These are phyloP conservation scores for Zalaria obscura DNA, from an alignment of 2,329 filamentous ascomycete species.

Conservation along the genomic window DNA sequence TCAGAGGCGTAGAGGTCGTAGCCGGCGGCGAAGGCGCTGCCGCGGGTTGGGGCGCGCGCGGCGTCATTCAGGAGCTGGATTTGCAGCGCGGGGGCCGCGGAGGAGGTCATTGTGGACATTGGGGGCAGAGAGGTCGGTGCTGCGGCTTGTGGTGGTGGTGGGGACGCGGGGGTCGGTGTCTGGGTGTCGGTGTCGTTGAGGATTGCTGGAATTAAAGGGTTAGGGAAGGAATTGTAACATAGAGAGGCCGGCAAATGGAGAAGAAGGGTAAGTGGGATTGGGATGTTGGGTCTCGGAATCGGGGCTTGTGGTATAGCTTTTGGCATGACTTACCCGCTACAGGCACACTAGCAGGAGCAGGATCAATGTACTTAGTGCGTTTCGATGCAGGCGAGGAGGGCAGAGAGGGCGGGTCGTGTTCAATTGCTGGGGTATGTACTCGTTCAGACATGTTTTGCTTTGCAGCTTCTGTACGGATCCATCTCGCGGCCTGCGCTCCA, in stretches of 20 bases:
- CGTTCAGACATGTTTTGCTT: slow-evolving; percentile 14
- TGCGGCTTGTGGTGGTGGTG: slow-evolving; percentile 9
- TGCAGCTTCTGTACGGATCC: neutral
- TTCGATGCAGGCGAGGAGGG: slow-evolving; percentile 67
- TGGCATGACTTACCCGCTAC: slow-evolving; percentile 17
- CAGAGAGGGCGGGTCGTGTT: slow-evolving; percentile 40
- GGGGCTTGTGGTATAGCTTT: slow-evolving; percentile 1
- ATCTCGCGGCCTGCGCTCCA: neutral
- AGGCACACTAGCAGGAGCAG: slow-evolving; percentile 19
- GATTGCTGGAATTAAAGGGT: slow-evolving; percentile 13
- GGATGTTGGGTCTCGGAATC: neutral
- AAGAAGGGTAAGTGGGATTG: slow-evolving; percentile 6
- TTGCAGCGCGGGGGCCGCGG: slow-evolving; percentile 47
- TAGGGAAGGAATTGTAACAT: neutral
- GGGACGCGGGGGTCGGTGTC: slow-evolving; percentile 17
- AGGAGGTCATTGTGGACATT: slow-evolving; percentile 20
- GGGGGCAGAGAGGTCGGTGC: slow-evolving; percentile 7
- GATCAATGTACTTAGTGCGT: slow-evolving; percentile 53
- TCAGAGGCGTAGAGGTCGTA: slow-evolving; percentile 78
- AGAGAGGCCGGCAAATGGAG: neutral
- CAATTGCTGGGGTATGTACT: slow-evolving; percentile 15
- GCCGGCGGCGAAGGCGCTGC: slow-evolving; percentile 78
- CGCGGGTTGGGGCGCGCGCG: slow-evolving; percentile 73
- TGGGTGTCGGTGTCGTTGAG: slow-evolving; percentile 18
- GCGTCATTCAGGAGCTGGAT: slow-evolving; percentile 78